phyloP scores from a whole-genome alignment of 192 early-diverging fungal species.

The Obelidium mucronatum region DNA sequence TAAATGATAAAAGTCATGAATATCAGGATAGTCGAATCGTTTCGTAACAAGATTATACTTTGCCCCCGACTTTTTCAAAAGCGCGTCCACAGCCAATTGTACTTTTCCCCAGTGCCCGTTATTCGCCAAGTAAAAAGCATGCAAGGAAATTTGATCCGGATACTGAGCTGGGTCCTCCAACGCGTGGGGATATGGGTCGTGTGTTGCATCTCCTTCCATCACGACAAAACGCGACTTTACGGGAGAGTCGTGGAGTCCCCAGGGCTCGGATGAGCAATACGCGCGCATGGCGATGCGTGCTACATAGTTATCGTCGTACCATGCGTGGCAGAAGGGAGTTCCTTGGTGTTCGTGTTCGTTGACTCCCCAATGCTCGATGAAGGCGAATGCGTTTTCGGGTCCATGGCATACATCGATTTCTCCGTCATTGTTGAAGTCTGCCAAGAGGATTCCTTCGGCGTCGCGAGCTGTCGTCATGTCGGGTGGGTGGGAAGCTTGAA shows the following conservation, averaged over 20 bases:
- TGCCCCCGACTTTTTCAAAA: neutral
- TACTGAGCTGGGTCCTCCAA: slow-evolving; percentile 24
- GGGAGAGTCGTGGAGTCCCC: neutral
- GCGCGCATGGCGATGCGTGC: slow-evolving; percentile 15
- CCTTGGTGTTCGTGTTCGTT: neutral
- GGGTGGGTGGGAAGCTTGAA: slow-evolving; percentile 6
- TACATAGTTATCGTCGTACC: slow-evolving; percentile 25
- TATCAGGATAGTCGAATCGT: neutral
- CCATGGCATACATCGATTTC: neutral
- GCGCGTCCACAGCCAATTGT: neutral
- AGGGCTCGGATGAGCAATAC: neutral
- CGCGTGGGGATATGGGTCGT: slow-evolving; percentile 19
- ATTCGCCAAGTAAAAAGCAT: slow-evolving; percentile 25
- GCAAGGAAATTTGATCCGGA: slow-evolving; percentile 26
- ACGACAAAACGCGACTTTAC: slow-evolving; percentile 12
- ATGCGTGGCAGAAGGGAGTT: slow-evolving; percentile 19
- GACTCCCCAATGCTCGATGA: slow-evolving; percentile 27
- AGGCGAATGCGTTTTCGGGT: neutral
- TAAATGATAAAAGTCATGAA: slow-evolving; percentile 22
- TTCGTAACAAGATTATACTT: neutral
- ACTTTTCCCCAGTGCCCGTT: slow-evolving; percentile 1
- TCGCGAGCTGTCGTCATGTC: slow-evolving; percentile 9
- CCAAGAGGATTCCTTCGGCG: slow-evolving; percentile 19
- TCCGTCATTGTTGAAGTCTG: slow-evolving; percentile 6
- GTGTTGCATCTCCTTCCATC: neutral